A percentile compares a stretch with the other conserved stretches of the same genome.
These are phyloP conservation scores for Neocatenulostroma microsporum DNA, from an alignment of 2,329 filamentous ascomycete species.

Conservation along the genomic window DNA sequence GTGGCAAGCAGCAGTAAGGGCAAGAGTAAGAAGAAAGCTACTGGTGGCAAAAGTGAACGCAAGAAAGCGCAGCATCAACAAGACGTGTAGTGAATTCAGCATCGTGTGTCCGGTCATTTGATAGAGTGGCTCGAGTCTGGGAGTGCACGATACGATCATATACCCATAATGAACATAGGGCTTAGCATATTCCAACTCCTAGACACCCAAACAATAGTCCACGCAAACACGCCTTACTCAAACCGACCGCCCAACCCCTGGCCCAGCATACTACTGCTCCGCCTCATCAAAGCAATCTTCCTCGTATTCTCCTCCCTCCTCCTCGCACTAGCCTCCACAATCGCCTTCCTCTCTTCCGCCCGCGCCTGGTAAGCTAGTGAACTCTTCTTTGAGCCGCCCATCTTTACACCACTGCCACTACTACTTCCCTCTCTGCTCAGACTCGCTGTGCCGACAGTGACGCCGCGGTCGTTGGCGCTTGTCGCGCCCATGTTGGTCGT, in stretches of 20 bases:
- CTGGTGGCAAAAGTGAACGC: background rate
- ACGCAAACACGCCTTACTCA: constrained; percentile 36
- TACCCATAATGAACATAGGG: too few relatives aligned
- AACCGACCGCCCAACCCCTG: constrained; percentile 34
- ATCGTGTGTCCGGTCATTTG: too few relatives aligned
- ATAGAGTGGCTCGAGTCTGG: too few relatives aligned
- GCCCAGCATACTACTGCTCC: constrained; percentile 32
- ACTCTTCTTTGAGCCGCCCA: constrained; percentile 50
- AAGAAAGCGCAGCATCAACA: too few relatives aligned
- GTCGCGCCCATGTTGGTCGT: constrained; percentile 44
- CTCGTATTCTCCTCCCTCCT: constrained; percentile 43
- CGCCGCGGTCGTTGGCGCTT: constrained; percentile 27
- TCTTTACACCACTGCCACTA: constrained; percentile 31
- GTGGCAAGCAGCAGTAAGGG: constrained; percentile 9
- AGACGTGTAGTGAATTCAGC: too few relatives aligned
- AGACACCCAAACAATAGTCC: too few relatives aligned
- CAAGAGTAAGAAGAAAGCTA: constrained; percentile 1
- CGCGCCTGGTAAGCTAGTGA: constrained; percentile 54
- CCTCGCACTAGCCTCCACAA: constrained; percentile 45
- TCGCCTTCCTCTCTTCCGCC: constrained; percentile 47
- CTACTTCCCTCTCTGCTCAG: constrained; percentile 21
- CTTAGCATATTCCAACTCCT: too few relatives aligned
- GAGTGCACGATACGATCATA: too few relatives aligned
- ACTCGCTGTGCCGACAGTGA: constrained; percentile 30
- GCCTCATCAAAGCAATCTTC: constrained; percentile 36